Evolutionary conservation across 257 asterid species (phyloP), one percentile per base, ranked within the genome.

Genomic region (Petrea volubilis): DNA sequence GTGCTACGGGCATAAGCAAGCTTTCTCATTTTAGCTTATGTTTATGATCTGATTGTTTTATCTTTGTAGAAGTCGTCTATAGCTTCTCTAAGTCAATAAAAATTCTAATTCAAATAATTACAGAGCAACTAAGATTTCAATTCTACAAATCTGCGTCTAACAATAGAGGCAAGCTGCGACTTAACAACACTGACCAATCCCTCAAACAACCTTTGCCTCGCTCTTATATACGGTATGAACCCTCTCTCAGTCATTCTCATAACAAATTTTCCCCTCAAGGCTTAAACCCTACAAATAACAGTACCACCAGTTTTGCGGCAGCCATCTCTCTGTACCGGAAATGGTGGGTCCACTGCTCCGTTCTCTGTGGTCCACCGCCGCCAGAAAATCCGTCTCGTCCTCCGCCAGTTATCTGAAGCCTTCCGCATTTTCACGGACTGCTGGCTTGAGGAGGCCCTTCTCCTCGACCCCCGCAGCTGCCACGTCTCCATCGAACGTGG

Each of bases 341-440:
- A 90, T 90, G 97, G 90, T 82, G 68, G 86, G 85, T 34, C 88
- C 86, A 21, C 82, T 90, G 50, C 82, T 88, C 79, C 85, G 93
- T 29, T 86, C 89, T 33, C 83, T 90, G 61, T 77, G 81, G 78
- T 90, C 90, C 61, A 59, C 85, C 68, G 81, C 88, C 67, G 76
- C 80, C 65, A 68, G 87, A 27, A 83, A 71, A 43, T 56, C 84
- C 61, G 63, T 29, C 21, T 64, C 31, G 15, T 34, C 79, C 20
- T 60, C 82, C 61, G 71, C 82, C 56, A 29, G 29, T 62, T 73
- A 53, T 18, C 77, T 68, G 44, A 84, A 75, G 43, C 73, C 82
- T 68, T 70, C 53, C 24, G 28, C 49, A 21, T 70, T 77, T 24
- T 63, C 89, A 31, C 84, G 81, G 70, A 12, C 65, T 47, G 0